Evolutionary conservation across 2,329 filamentous ascomycete genomes (phyloP).

Genomic region (Diaporthe vaccinii): DNA sequence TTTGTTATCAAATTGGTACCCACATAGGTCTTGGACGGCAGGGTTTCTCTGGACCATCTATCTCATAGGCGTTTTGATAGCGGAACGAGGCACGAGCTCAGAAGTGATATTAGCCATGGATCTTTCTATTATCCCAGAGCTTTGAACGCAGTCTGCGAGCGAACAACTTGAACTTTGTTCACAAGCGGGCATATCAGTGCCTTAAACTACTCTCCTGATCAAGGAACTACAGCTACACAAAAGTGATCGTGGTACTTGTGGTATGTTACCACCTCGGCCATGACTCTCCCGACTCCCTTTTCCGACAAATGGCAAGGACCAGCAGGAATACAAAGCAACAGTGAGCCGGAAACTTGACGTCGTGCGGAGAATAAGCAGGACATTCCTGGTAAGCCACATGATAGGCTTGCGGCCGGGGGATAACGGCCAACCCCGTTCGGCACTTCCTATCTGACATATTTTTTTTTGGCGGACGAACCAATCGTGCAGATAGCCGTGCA

Average conservation of each 20-base stretch:
- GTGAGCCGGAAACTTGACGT: neutral
- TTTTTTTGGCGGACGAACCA: neutral
- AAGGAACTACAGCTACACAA: too few relatives aligned
- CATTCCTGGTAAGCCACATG: neutral
- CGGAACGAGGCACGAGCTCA: neutral
- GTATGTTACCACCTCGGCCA: neutral
- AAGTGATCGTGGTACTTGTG: too few relatives aligned
- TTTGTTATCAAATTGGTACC: conserved; percentile 23
- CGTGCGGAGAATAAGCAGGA: neutral
- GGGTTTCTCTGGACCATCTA: neutral
- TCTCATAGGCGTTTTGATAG: neutral
- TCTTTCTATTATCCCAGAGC: neutral
- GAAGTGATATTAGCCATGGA: neutral
- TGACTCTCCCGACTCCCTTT: neutral
- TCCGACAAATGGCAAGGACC: neutral
- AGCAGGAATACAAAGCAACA: neutral
- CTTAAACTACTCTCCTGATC: neutral
- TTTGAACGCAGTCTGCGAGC: too few relatives aligned
- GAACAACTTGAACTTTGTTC: neutral
- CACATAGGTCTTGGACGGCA: conserved; percentile 19
- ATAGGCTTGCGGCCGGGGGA: conserved; percentile 1
- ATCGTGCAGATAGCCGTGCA: neutral
- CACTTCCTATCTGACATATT: conserved; percentile 20
- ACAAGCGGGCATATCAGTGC: rapidly evolving
- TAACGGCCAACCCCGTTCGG: conserved; percentile 4